A percentile compares a stretch with the other conserved stretches of the same genome.
Evolutionary conservation across 1,139 yeast species (phyloP).

Genomic region (Lodderomyces parapsilosis): DNA sequence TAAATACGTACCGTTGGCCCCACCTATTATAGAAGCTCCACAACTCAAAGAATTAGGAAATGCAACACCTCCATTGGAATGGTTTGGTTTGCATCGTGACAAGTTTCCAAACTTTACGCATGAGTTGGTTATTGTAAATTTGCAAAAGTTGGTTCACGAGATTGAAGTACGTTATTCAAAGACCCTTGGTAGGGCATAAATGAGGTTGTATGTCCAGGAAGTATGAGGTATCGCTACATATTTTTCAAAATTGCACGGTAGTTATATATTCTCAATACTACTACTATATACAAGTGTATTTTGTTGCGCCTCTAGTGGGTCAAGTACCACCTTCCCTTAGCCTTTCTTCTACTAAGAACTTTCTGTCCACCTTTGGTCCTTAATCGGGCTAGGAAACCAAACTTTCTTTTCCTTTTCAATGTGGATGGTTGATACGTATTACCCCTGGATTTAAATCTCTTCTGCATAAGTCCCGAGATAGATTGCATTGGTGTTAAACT

Average conservation of each 20-base stretch:
- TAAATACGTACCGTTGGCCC: conserved; percentile 61
- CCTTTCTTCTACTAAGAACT: conserved; percentile 72
- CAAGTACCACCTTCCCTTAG: conserved; percentile 93
- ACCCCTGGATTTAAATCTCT: conserved; percentile 87
- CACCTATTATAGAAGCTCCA: conserved; percentile 86
- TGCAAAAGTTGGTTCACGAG: conserved; percentile 72
- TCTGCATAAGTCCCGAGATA: conserved; percentile 39
- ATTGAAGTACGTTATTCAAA: conserved; percentile 53
- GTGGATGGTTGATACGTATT: conserved; percentile 94
- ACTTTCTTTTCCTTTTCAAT: conserved; percentile 81
- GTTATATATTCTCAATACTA: neutral
- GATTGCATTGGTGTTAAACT: conserved; percentile 22
- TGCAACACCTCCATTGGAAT: conserved; percentile 96
- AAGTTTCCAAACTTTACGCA: conserved; percentile 86
- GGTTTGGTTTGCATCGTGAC: conserved; percentile 92
- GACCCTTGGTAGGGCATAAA: conserved; percentile 39
- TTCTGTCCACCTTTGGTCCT: conserved; percentile 77
- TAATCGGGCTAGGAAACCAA: conserved; percentile 90
- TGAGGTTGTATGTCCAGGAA: neutral
- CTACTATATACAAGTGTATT: neutral
- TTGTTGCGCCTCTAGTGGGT: conserved; percentile 53
- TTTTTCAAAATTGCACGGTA: neutral
- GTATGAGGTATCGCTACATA: too few relatives aligned
- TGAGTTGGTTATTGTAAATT: conserved; percentile 67
- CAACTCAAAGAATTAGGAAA: conserved; percentile 87